Evolutionary conservation across 2,329 filamentous ascomycete species (phyloP), one percentile per base, ranked within the genome.

Genomic region (Xylaria hypoxylon): DNA sequence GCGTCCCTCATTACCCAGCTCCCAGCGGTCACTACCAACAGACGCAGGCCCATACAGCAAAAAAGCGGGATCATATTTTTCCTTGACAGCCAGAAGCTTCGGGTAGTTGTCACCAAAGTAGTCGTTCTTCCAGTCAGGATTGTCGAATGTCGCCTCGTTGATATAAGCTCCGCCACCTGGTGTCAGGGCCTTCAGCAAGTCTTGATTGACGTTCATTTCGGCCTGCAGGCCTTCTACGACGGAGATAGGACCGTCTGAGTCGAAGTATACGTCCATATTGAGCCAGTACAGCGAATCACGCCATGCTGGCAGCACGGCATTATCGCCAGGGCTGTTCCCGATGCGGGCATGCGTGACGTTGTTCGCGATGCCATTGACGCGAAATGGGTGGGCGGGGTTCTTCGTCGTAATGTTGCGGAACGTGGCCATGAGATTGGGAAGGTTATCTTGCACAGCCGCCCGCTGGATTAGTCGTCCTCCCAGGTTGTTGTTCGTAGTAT

Each of bases 91-190:
- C 19, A 76, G 45, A 47, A 80, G 64, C 3, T 40, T 60, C 1
- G 64, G 64, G 68, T 85, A 86, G 62, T 84, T 84, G 4, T 57
- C 68, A 5, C 84, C 84, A 69, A 80, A 86, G 73, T 85, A 85
- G 2, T 72, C 76, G 24, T 80, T 68, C 68, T 83, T 76, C 68
- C 77, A 86, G 64, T 83, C 70, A 0, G 78, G 79, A 61, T 71
- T 85, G 77, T 63, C 79, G 76, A 56, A 83, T 82, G 72, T 86
- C 80, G 1, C 83, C 76, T 88, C 85, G 65, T 85, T 86, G 73
- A 84, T 75, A 67, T 86, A 86, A 0, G 80, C 77, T 2, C 83
- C 82, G 3, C 50, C 70, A 47, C 60, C 55, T 3, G 62, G 62
- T 19, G 68, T 62, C 3, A 70, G 31, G 5, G 17, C 28, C 50